Conservation (phyloP, 2,329 filamentous ascomycete species). For the Magnaporthales sp. region DNA sequence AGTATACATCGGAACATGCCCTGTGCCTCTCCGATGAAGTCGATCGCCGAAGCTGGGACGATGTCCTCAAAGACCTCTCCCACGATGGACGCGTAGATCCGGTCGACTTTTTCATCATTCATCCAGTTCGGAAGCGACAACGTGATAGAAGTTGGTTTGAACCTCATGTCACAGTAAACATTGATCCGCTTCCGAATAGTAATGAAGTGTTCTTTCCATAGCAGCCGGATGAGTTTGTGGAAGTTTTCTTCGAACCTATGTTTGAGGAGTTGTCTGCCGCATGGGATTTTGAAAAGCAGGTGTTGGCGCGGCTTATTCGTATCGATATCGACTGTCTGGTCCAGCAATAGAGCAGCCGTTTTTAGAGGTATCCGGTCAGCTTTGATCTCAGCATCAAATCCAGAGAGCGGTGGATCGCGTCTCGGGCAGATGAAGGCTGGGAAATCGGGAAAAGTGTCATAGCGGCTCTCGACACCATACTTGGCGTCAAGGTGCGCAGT, state of each 20-base stretch:
- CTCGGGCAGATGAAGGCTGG: background rate
- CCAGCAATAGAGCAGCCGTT: background rate
- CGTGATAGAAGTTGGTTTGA: background rate
- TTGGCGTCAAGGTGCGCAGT: background rate
- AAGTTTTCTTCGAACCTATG: background rate
- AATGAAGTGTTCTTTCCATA: background rate
- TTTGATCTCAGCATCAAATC: background rate
- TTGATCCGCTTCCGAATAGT: background rate
- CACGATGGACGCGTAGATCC: background rate
- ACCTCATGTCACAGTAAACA: background rate
- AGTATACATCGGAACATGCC: background rate
- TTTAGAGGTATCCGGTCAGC: background rate
- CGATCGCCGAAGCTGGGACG: background rate
- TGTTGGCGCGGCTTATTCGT: background rate
- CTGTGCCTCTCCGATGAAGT: background rate
- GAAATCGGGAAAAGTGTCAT: background rate
- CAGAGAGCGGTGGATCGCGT: background rate
- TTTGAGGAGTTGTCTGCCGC: background rate
- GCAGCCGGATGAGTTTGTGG: background rate
- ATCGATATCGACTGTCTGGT: background rate
- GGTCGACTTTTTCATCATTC: slow-evolving; percentile 1
- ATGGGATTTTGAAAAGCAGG: background rate
- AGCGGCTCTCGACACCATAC: background rate
- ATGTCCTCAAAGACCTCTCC: background rate
- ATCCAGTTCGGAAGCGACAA: background rate